Evolutionary conservation across 371 early-diverging fungal genomes (phyloP).

Genomic region (Apophysomyces variabilis): DNA sequence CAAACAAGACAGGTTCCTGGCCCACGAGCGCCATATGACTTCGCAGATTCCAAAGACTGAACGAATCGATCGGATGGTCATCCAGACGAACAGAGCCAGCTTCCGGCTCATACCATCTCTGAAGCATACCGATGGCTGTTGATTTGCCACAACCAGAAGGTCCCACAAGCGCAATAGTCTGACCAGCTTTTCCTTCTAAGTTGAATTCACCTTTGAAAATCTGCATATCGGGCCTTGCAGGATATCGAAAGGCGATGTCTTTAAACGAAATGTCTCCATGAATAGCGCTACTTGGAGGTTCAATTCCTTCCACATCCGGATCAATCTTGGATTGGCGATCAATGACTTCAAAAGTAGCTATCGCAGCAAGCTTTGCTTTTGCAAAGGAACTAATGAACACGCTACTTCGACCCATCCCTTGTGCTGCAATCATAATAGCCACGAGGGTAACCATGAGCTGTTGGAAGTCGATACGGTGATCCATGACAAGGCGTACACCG

Average conservation of each 20-base stretch:
- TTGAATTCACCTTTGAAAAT: slow-evolving; percentile 79
- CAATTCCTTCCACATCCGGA: slow-evolving; percentile 64
- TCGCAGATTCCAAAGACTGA: slow-evolving; percentile 67
- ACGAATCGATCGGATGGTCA: slow-evolving; percentile 65
- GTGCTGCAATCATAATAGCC: slow-evolving; percentile 76
- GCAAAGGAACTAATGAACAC: slow-evolving; percentile 65
- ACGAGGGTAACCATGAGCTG: slow-evolving; percentile 71
- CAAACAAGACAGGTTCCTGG: slow-evolving; percentile 89
- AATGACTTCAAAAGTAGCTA: slow-evolving; percentile 74
- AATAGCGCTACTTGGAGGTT: slow-evolving; percentile 40
- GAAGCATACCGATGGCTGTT: slow-evolving; percentile 82
- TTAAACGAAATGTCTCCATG: slow-evolving; percentile 61
- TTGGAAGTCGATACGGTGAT: slow-evolving; percentile 34
- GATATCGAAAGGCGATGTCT: slow-evolving; percentile 71
- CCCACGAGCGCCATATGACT: slow-evolving; percentile 80
- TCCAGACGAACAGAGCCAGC: slow-evolving; percentile 70
- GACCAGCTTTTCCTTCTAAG: slow-evolving; percentile 72
- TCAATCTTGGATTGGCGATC: slow-evolving; percentile 78
- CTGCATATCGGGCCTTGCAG: slow-evolving; percentile 76
- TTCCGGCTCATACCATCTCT: slow-evolving; percentile 85
- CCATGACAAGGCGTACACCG: slow-evolving; percentile 52
- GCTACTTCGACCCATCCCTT: slow-evolving; percentile 67
- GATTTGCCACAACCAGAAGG: slow-evolving; percentile 89
- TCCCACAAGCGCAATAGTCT: slow-evolving; percentile 89
- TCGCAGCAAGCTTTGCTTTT: slow-evolving; percentile 84